Evolutionary conservation across 179 eudicot genomes (phyloP), one percentile per base, ranked within the genome.

Genomic region (Silene noctiflora): DNA sequence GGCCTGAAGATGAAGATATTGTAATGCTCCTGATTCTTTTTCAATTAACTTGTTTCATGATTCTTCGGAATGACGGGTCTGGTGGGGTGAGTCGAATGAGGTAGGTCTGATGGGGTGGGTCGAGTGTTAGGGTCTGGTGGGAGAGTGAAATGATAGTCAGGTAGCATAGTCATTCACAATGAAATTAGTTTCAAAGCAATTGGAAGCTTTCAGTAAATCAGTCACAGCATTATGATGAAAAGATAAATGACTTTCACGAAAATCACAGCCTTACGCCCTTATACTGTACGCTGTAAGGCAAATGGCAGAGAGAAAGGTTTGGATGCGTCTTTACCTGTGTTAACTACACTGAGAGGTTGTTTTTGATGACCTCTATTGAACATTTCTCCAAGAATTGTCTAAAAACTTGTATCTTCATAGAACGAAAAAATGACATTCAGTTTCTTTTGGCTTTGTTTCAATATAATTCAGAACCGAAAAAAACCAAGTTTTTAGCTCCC

Each of bases 1-100:
- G 97, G 98, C 75, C 84, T 82, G 44, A 71, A 85, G 62, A 87
- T 94, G 85, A 94, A 90, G 69, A 87, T 94, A 77, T 73, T 92
- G 98, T 94, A 88, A 83, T 68, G 48, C 48, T 77, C 80, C 71
- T 4, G 1, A 21, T 20, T 69, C 70, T 70, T 33, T 44, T 63
- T 51, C 51, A 19, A 10, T 24, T 6, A 21, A 11, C 14, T 2
- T 11, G 31, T 20, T 22, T 7, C 20, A 19, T 27, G 48, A 65
- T 66, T 20, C 14, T 19, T 7, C 1, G 1, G 59, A 55, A 55
- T 17, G 7, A 1, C 19, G 59, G 59, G 59, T 55, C 59, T 55
- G 1, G 20, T 55, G 59, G 19, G 7, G 17, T 53, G 58, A 16
- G 20, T 17, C 19, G 20, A 17, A 14, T 16, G 56, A 16, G 55